Evolutionary conservation across 1,139 yeast species (phyloP), one percentile per base, ranked within the genome.

Genomic region (Entelexis sorbosivorans): DNA sequence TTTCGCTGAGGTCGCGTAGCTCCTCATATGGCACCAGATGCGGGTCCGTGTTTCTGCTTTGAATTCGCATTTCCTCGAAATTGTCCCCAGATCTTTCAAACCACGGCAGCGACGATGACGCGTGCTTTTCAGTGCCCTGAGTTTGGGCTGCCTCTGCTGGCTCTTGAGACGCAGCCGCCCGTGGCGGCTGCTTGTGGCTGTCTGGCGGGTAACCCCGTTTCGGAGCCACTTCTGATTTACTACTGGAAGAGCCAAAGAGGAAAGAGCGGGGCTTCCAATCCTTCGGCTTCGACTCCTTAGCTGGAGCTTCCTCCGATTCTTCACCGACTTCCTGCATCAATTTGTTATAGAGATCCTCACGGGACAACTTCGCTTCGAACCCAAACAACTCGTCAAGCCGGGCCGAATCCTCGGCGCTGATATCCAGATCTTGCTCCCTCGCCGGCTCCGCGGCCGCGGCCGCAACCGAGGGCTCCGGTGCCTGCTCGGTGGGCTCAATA

Each of bases 281-380:
- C 29, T 38, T 28, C 26, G 31, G 19, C 28, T 38, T 19, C 10
- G 28, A 16, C 11, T 31, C 6, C 3, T 19, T 5, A 1, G n/a
- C 33, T n/a, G 50, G 6, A 2, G 14, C 33, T 4, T 38, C 47
- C 3, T 45, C 44, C 3, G 44, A 34, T 16, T 29, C 26, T 2
- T 45, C 55, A 9, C 34, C 42, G 7, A 48, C 42, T 19, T 53
- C 51, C 14, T 56, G 51, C 19, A 55, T 54, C 32, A 54, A 52
- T 40, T 54, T 48, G 28, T 58, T 58, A 47, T 63, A 64, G 10
- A 65, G 49, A 43, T 56, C 48, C 31, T 60, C 56, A 17, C 68
- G 58, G 42, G 61, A 60, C 3, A 63, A 49, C 29, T 52, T 56
- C 1, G 59, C 57, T 47, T 64, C 67, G 48, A 56, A 63, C 9